Percentiles rank a stretch among this genome's conserved stretches.
These are phyloP conservation scores for Diaporthe sp. DNA, from an alignment of 2,329 filamentous ascomycete species.

Conservation along the genomic window DNA sequence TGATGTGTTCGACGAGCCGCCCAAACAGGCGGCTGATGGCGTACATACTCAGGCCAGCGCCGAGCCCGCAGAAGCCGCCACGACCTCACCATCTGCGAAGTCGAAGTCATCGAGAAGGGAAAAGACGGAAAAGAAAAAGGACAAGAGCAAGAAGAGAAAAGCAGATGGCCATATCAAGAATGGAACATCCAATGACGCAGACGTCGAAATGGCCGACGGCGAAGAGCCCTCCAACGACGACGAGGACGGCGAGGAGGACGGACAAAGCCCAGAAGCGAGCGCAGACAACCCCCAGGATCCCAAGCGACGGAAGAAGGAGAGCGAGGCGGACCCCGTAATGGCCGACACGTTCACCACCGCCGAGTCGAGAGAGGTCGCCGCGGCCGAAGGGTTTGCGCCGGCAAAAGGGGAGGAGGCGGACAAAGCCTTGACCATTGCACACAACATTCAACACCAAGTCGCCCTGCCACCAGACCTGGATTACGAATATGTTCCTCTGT, in stretches of 20 bases:
- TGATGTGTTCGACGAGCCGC: slow-evolving; percentile 81
- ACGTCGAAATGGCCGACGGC: slow-evolving; percentile 59
- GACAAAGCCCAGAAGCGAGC: slow-evolving; percentile 25
- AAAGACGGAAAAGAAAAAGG: slow-evolving; percentile 60
- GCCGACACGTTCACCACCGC: slow-evolving; percentile 96
- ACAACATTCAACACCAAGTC: slow-evolving; percentile 99
- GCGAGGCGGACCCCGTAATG: slow-evolving; percentile 82
- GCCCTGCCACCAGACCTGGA: slow-evolving; percentile 93
- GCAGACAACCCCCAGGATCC: slow-evolving; percentile 62
- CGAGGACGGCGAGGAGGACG: slow-evolving; percentile 51
- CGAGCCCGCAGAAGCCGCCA: slow-evolving; percentile 42
- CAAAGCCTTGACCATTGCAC: slow-evolving; percentile 79
- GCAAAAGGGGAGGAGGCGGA: slow-evolving; percentile 71
- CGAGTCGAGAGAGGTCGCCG: slow-evolving; percentile 89
- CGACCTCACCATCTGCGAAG: slow-evolving; percentile 32
- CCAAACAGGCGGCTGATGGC: slow-evolving; percentile 64
- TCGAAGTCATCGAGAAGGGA: slow-evolving; percentile 49
- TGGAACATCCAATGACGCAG: slow-evolving; percentile 50
- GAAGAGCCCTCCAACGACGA: slow-evolving; percentile 55
- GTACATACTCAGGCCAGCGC: slow-evolving; percentile 55
- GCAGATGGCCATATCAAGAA: slow-evolving; percentile 83
- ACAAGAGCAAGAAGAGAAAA: slow-evolving; percentile 86
- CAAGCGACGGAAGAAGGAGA: slow-evolving; percentile 75
- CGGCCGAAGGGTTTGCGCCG: slow-evolving; percentile 76
- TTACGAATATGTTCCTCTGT: slow-evolving; percentile 95